Base-by-base conservation (phyloP, 805 yeast species). In the Priceomyces fermenticarens region DNA sequence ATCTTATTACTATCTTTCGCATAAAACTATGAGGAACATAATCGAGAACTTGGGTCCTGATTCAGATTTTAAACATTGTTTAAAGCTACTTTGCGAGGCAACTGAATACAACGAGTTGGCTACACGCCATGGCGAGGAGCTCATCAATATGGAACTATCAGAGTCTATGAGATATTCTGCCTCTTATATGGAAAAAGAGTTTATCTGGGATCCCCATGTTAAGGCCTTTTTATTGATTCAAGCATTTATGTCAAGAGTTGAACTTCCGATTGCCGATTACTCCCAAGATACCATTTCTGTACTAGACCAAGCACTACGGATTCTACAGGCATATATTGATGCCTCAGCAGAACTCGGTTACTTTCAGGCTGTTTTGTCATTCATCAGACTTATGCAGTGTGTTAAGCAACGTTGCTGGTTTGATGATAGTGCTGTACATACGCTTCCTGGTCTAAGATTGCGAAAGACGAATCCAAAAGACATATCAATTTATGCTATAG, bases 181-280 rank as follows among this genome's bases (percentile, higher is more conserved):
- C 3, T 78, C 74, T 46, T 82, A 77, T 51, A 58, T 78, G 49
- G 70, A 72, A n/a, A 66, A 72, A 41, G 83, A 78, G 46, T 74
- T 75, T 46, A 81, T 88, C 62, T 88, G 93, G 83, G 95, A 89
- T 57, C 93, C 95, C 4, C 95, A 86, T 58, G 86, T 86, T 48
- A 86, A 86, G 57, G 80, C 88, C 2, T 86, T 74, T 51, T 65
- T 86, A 45, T 70, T 86, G 49, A 56, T 85, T 7, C 93, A 86
- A 57, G 90, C 91, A 0, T 83, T 73, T 51, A 78, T 86, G 75
- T 67, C 78, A 29, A 65, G 89, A 36, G 68, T 80, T 4, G 93
- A 87, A 44, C 68, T 93, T 36, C 99, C 98, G 2, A 87, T 93
- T 54, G 95, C 96, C 0, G 99, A 93, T 70, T 93, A 93, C 58